These are phyloP conservation scores for Picea abies DNA, from an alignment of 83 land plant species.

Conservation along the genomic window DNA sequence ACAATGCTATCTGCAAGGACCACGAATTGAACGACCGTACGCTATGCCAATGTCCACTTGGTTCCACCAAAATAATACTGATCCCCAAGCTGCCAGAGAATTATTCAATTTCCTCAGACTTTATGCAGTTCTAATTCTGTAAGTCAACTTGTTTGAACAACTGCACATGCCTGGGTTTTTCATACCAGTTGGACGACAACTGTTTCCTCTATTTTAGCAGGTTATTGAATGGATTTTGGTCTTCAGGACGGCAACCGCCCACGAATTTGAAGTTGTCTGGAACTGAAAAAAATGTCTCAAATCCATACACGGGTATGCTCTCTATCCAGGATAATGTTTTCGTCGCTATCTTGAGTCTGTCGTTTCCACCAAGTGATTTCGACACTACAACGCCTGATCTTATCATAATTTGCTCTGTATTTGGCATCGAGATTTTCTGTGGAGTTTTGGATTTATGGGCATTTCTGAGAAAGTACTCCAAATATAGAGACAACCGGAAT, in stretches of 20 bases:
- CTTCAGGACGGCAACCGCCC: conserved; percentile 3
- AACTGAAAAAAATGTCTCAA: conserved; percentile 8
- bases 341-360: too few species aligned
- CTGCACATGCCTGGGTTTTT: conserved; percentile 29
- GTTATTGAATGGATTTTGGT: too few species aligned
- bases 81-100: neutral
- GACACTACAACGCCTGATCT: too few species aligned
- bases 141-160: conserved; percentile 4
- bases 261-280: conserved; percentile 30
- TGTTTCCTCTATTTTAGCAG: too few species aligned
- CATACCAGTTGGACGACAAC: too few species aligned
- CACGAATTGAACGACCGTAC: neutral
- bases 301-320: conserved; percentile 40
- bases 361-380: too few species aligned
- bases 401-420: too few species aligned
- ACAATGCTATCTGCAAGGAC: neutral
- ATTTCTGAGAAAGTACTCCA: too few species aligned
- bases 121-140: conserved; percentile 1
- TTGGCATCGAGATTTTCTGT: too few species aligned
- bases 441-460: too few species aligned
- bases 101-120: too few species aligned
- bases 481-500: too few species aligned
- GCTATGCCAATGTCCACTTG: neutral
- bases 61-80: neutral
- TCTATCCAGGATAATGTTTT: conserved; percentile 2